phyloP scores from a whole-genome alignment of 176 grass and related monocot species.

The Phoenix dactylifera region DNA sequence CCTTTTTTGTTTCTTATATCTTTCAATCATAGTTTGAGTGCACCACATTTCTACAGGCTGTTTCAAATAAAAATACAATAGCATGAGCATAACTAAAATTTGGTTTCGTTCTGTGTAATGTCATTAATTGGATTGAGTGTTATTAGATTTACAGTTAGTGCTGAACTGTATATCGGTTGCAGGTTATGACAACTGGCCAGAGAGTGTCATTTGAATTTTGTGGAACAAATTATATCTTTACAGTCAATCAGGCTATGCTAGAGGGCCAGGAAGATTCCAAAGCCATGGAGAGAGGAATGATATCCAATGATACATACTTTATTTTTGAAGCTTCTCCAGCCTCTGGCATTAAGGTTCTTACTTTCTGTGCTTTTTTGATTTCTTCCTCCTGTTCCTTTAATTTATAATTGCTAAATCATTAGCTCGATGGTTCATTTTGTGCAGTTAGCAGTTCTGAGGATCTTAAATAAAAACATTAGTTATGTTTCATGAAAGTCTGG shows the following conservation, averaged over 20 bases:
- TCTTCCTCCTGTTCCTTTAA: too few species aligned
- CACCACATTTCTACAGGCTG: too few species aligned
- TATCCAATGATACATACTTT: slow-evolving; percentile 79
- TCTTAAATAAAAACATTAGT: neutral
- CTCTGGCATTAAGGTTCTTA: slow-evolving; percentile 91
- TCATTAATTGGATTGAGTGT: too few species aligned
- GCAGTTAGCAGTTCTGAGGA: too few species aligned
- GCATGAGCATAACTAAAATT: too few species aligned
- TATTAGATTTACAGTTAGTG: too few species aligned
- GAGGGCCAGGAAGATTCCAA: slow-evolving; percentile 81
- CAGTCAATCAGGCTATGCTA: slow-evolving; percentile 78
- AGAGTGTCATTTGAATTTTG: slow-evolving; percentile 86
- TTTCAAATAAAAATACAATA: too few species aligned
- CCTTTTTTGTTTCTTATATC: too few species aligned
- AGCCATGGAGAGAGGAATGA: slow-evolving; percentile 66
- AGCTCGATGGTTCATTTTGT: too few species aligned
- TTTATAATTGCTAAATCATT: too few species aligned
- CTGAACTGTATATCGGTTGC: neutral
- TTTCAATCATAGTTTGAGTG: too few species aligned
- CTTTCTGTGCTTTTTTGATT: slow-evolving; percentile 5
- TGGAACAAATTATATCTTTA: slow-evolving; percentile 95
- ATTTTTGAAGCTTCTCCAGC: slow-evolving; percentile 87
- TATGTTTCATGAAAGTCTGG: neutral
- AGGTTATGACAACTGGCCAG: slow-evolving; percentile 89
- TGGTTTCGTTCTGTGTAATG: too few species aligned